Percentiles rank a stretch among this genome's conserved stretches.
Conservation (phyloP, 2,329 filamentous ascomycete species). For the Helotiales sp. region DNA sequence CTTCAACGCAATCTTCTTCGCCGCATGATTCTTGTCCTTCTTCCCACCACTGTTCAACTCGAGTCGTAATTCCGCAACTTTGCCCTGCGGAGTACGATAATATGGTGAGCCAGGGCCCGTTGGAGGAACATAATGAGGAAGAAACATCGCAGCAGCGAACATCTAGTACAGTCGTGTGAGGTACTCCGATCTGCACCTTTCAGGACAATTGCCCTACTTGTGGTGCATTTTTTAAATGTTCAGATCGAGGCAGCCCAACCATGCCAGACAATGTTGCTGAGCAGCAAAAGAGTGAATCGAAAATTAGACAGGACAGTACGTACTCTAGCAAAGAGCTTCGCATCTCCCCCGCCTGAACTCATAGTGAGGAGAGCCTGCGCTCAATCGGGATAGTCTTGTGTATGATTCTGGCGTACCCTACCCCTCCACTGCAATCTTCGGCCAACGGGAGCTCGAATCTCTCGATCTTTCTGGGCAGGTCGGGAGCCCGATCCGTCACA, state of each 20-base stretch:
- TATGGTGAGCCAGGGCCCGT: conserved; percentile 28
- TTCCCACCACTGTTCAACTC: conserved; percentile 93
- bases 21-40: conserved; percentile 95
- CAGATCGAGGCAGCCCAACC: not conserved
- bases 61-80: conserved; percentile 93
- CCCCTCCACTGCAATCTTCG: conserved; percentile 30
- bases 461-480: conserved; percentile 20
- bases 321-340: conserved; percentile 99
- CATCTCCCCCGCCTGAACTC: conserved; percentile 75
- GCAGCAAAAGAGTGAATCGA: conserved; percentile 16
- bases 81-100: conserved; percentile 70
- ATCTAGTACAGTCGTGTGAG: conserved; percentile 1
- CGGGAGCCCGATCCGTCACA: conserved; percentile 29
- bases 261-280: not conserved
- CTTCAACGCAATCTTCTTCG: conserved; percentile 97
- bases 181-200: not conserved
- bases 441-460: conserved; percentile 29
- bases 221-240: not conserved
- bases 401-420: conserved; percentile 16
- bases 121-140: conserved; percentile 33
- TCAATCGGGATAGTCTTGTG: conserved; percentile 13
- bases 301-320: conserved; percentile 40
- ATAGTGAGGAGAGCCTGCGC: conserved; percentile 27
- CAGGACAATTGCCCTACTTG: not conserved
- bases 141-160: conserved; percentile 31